phyloP scores from a whole-genome alignment of 2,329 filamentous ascomycete species.

The Alternaria postmessia region DNA sequence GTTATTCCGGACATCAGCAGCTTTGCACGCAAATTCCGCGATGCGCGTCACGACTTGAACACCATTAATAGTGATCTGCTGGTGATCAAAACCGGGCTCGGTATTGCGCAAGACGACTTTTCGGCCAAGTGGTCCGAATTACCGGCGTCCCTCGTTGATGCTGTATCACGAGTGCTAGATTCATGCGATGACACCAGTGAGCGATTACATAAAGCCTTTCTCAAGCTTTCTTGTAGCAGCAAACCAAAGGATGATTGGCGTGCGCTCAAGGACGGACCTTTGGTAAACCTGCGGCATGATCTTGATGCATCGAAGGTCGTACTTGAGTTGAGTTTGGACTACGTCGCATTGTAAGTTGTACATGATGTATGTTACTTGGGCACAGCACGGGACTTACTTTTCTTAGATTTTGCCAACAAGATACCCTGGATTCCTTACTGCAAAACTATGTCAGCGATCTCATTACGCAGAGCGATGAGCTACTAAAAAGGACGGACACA shows the following conservation, averaged over 20 bases:
- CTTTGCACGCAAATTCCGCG: slow-evolving; percentile 44
- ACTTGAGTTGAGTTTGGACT: slow-evolving; percentile 42
- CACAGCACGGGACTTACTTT: neutral
- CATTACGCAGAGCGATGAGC: slow-evolving; percentile 28
- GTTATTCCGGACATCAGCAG: slow-evolving; percentile 40
- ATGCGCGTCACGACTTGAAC: slow-evolving; percentile 45
- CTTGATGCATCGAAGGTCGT: slow-evolving; percentile 38
- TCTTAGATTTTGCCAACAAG: slow-evolving; percentile 29
- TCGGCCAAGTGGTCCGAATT: slow-evolving; percentile 26
- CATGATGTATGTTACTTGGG: slow-evolving; percentile 6
- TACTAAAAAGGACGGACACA: slow-evolving; percentile 36
- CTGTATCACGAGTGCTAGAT: slow-evolving; percentile 40
- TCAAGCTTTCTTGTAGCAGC: slow-evolving; percentile 38
- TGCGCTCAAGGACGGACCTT: slow-evolving; percentile 22
- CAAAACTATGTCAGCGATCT: slow-evolving; percentile 26
- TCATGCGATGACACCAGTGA: slow-evolving; percentile 40
- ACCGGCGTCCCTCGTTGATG: slow-evolving; percentile 35
- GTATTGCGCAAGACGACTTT: slow-evolving; percentile 46
- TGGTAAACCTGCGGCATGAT: slow-evolving; percentile 32
- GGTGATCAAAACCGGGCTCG: slow-evolving; percentile 42
- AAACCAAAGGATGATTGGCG: slow-evolving; percentile 35
- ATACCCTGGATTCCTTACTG: slow-evolving; percentile 30
- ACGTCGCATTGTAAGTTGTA: slow-evolving; percentile 37
- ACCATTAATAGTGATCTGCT: slow-evolving; percentile 42
- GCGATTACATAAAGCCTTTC: slow-evolving; percentile 38